Base-by-base conservation (phyloP, 495 filamentous ascomycete genomes). In the Penicillium fimorum region DNA sequence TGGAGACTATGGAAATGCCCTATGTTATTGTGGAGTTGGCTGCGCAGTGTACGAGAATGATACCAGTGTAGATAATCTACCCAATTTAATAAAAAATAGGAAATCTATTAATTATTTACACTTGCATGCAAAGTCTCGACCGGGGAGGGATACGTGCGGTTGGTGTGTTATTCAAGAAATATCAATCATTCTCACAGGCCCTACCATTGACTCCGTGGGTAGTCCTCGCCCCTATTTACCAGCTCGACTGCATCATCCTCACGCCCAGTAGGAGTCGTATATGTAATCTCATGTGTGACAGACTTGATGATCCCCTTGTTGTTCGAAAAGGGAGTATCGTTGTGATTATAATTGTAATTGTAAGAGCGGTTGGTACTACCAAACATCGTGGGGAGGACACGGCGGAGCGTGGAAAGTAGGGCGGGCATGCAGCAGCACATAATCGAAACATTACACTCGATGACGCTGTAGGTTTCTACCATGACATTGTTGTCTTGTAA, bases 361-460 rank as follows among this genome's bases (percentile, higher is more conserved):
- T 43, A 13, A 43, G 41, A 20, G 41, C 9, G 9, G 0, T 24
- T 43, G 20, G 10, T 43, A 8, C 20, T 24, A 43, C 41, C 41
- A 18, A 24, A 43, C 11, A 43, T 43, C 20, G 5, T 13, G 17
- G 41, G 41, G 18, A 43, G 11, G 41, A 25, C 17, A 3, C 18
- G 20, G 10, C 41, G 20, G 20, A 43, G 18, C 10, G 18, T 24
- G 10, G 20, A 43, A 24, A 43, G 41, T 3, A 43, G 41, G 20
- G 41, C 10, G 20, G 41, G 41, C 41, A 43, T 43, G 41, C 20
- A 43, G 41, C 41, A 43, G 18, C 41, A 43, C 41, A 43, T 43
- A 13, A 43, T 43, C 10, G 40, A 22, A 42, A 42, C n/a, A 15
- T 42, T 42, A 20, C 40, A 42, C 40, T 42, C 40, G 17, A 42